Evolutionary conservation across 2,329 filamentous ascomycete species (phyloP).

Genomic region (Epichloe uncinata): DNA sequence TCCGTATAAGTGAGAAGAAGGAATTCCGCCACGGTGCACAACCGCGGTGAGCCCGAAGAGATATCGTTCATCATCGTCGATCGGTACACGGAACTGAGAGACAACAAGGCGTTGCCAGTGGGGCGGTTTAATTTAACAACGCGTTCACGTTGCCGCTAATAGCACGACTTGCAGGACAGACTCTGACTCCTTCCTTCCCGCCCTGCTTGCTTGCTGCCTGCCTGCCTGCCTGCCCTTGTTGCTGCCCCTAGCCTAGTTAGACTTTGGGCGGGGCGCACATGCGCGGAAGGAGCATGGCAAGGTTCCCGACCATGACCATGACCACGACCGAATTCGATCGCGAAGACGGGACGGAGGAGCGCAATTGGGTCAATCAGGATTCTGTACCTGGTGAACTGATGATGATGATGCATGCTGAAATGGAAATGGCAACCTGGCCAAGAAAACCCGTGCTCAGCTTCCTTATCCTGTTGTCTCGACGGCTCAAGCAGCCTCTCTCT

Average conservation of each 20-base stretch:
- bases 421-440: too few species aligned
- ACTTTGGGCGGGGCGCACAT: background rate
- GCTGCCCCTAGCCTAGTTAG: too few species aligned
- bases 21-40: background rate
- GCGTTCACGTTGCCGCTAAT: background rate
- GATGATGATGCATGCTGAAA: background rate
- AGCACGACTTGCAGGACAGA: too few species aligned
- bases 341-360: background rate
- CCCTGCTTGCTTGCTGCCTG: too few species aligned
- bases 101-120: background rate
- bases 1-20: background rate
- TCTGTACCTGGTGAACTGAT: background rate
- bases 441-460: too few species aligned
- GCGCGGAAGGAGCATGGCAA: too few species aligned
- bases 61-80: conserved; percentile 1
- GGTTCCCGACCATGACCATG: too few species aligned
- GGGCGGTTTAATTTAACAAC: background rate
- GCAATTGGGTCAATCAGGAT: background rate
- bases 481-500: background rate
- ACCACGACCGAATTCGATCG: conserved; percentile 1
- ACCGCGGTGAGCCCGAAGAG: background rate
- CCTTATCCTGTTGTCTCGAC: background rate
- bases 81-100: background rate
- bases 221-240: too few species aligned
- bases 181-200: too few species aligned